These are phyloP conservation scores for Nemania serpens DNA, from an alignment of 2,329 filamentous ascomycete species.

Conservation along the genomic window DNA sequence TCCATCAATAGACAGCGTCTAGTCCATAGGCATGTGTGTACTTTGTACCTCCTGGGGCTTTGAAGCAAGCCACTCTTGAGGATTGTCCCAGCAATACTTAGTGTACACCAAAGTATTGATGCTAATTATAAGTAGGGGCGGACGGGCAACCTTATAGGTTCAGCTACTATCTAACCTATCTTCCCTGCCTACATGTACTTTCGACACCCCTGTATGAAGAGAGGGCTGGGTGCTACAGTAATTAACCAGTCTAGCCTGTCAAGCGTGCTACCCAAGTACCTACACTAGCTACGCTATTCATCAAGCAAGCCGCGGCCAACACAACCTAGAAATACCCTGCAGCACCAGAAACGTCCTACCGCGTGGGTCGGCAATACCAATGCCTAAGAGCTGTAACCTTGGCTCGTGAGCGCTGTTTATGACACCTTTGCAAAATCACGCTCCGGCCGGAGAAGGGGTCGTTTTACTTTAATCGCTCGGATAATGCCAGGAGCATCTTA, in stretches of 20 bases:
- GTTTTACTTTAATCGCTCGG: background rate
- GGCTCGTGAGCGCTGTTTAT: slow-evolving; percentile 8
- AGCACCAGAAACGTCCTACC: slow-evolving; percentile 36
- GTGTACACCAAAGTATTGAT: background rate
- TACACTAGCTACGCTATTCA: slow-evolving; percentile 14
- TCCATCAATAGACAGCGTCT: background rate
- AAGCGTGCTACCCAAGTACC: slow-evolving; percentile 18
- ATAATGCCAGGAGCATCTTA: background rate
- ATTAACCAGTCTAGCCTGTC: slow-evolving; percentile 35
- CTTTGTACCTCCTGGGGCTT: background rate
- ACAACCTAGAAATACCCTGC: slow-evolving; percentile 26
- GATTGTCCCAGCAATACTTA: no score
- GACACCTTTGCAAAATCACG: background rate
- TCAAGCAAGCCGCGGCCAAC: slow-evolving; percentile 19
- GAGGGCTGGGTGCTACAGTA: slow-evolving; percentile 31
- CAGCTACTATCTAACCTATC: no score
- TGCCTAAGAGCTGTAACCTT: slow-evolving; percentile 17
- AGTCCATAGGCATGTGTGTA: background rate
- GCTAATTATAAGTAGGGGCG: slow-evolving; percentile 26
- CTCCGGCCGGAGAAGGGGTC: background rate
- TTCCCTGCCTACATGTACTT: no score
- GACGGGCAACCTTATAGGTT: slow-evolving; percentile 35
- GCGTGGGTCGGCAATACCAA: slow-evolving; percentile 34
- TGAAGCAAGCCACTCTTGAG: no score
- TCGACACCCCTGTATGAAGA: slow-evolving; percentile 25